phyloP scores from a whole-genome alignment of 176 grass and related monocot species.

The Otatea glauca region DNA sequence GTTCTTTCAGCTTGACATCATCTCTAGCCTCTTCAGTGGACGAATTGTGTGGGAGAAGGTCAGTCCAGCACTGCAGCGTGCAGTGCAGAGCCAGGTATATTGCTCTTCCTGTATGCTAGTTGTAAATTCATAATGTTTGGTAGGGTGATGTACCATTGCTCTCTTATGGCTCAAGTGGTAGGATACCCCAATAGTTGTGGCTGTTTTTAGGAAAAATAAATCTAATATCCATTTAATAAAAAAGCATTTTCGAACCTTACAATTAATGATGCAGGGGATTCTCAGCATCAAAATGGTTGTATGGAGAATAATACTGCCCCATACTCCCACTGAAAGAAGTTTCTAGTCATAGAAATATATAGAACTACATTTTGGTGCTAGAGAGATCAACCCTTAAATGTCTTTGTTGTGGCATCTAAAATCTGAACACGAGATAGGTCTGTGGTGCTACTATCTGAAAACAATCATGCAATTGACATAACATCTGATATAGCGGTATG shows the following conservation, averaged over 20 bases:
- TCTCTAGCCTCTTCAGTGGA: conserved; percentile 90
- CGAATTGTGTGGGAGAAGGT: conserved; percentile 97
- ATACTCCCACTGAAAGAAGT: conserved; percentile 15
- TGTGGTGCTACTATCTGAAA: background rate
- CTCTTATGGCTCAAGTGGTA: conserved; percentile 8
- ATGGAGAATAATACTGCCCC: conserved; percentile 30
- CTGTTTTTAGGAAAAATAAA: conserved; percentile 2
- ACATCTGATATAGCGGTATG: background rate
- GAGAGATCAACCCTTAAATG: conserved; percentile 40
- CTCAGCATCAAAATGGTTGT: conserved; percentile 45
- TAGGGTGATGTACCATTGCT: background rate
- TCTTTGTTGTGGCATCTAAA: conserved; percentile 22
- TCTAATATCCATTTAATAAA: conserved; percentile 23
- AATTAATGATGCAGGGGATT: conserved; percentile 25
- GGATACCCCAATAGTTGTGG: background rate
- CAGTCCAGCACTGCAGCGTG: conserved; percentile 82
- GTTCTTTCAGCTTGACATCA: conserved; percentile 79
- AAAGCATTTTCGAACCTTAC: background rate
- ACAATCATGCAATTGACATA: background rate
- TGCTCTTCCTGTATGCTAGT: background rate
- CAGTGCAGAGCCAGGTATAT: conserved; percentile 85
- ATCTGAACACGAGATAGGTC: background rate
- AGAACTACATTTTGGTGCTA: conserved; percentile 25
- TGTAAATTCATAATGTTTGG: background rate
- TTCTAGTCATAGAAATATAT: conserved; percentile 43